phyloP scores from a whole-genome alignment of 164 flowering plant species.

The Nymphaea colorata region DNA sequence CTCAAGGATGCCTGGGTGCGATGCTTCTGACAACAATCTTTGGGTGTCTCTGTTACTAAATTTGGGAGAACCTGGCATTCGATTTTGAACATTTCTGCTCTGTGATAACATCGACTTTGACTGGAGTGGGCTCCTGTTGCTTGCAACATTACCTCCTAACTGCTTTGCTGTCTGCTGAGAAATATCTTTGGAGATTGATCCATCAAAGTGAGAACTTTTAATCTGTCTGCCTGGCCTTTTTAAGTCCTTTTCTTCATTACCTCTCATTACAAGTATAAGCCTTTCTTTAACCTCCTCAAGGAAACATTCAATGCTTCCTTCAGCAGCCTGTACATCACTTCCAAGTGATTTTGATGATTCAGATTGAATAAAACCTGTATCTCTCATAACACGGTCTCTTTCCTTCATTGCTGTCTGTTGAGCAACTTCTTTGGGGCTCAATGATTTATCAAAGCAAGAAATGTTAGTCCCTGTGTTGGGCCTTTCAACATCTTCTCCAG shows the following conservation, averaged over 20 bases:
- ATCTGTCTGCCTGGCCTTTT: conserved; percentile 55
- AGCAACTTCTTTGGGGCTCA: neutral
- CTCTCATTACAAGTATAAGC: conserved; percentile 59
- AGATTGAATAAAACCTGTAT: neutral
- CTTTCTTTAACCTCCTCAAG: conserved; percentile 87
- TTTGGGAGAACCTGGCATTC: conserved; percentile 53
- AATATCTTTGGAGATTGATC: conserved; percentile 45
- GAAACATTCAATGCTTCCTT: conserved; percentile 63
- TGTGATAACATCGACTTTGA: conserved; percentile 79
- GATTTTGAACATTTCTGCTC: conserved; percentile 46
- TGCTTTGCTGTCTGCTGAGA: conserved; percentile 53
- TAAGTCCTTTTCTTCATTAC: conserved; percentile 31
- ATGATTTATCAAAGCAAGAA: neutral
- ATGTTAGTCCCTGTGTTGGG: conserved; percentile 40
- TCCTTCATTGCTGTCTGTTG: neutral
- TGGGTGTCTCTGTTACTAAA: conserved; percentile 54
- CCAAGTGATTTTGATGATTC: neutral
- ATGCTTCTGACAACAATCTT: conserved; percentile 58
- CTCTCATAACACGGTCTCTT: neutral
- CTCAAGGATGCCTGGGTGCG: conserved; percentile 20
- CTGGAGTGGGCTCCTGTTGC: conserved; percentile 41
- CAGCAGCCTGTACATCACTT: conserved; percentile 10
- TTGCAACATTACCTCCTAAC: conserved; percentile 49
- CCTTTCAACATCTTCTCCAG: conserved; percentile 34
- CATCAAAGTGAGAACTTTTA: conserved; percentile 37